These are phyloP conservation scores for Hermanozyma aechmeae DNA, from an alignment of 805 yeast genomes.

Conservation along the genomic window DNA sequence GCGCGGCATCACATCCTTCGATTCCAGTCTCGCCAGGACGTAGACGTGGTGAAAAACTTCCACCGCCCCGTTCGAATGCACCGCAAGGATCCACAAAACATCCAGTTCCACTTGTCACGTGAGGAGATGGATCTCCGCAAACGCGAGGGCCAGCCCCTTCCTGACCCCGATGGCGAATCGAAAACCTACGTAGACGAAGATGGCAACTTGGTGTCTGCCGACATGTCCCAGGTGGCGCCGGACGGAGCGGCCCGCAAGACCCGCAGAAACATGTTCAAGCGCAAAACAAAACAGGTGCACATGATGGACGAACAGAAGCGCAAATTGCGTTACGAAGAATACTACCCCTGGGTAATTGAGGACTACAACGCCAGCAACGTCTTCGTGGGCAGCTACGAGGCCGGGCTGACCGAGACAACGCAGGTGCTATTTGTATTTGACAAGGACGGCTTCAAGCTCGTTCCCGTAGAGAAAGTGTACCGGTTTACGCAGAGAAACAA, in stretches of 20 bases:
- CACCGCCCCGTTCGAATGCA: constrained; percentile 80
- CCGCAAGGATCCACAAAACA: constrained; percentile 85
- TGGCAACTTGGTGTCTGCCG: constrained; percentile 15
- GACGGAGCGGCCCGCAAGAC: constrained; percentile 74
- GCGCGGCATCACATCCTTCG: constrained; percentile 72
- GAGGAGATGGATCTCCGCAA: constrained; percentile 59
- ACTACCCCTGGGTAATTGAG: constrained; percentile 96
- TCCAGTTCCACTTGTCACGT: constrained; percentile 77
- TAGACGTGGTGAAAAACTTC: constrained; percentile 66
- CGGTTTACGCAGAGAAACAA: constrained; percentile 88
- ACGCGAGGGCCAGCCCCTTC: constrained; percentile 12
- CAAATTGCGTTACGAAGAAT: constrained; percentile 86
- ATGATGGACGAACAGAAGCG: constrained; percentile 77
- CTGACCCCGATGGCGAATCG: constrained; percentile 9
- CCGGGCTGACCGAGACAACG: constrained; percentile 75
- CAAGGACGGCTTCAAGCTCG: constrained; percentile 81
- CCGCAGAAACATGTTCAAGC: constrained; percentile 49
- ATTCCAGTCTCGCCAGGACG: constrained; percentile 63
- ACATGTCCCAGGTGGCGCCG: constrained; percentile 73
- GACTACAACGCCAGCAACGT: constrained; percentile 92
- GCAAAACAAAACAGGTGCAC: constrained; percentile 78
- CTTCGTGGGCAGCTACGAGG: constrained; percentile 94
- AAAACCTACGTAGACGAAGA: constrained; percentile 15
- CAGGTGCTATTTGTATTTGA: constrained; percentile 75
- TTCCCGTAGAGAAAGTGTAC: constrained; percentile 92